A percentile compares a stretch with the other conserved stretches of the same genome.
Evolutionary conservation across 306 rosid species (phyloP).

Genomic region (Malus sylvestris): DNA sequence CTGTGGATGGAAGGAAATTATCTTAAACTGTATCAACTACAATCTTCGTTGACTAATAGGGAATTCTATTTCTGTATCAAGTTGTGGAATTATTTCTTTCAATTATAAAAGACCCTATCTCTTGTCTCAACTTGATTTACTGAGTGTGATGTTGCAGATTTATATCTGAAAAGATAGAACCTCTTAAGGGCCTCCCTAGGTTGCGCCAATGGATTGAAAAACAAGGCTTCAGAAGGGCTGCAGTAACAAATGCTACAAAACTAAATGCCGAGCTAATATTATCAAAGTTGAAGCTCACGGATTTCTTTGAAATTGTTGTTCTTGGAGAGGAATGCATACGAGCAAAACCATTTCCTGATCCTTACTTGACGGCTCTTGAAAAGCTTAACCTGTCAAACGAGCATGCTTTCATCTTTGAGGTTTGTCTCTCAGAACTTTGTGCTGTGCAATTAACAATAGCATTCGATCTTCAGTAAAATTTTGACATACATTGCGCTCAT

Average conservation of each 20-base stretch:
- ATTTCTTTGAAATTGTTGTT: slow-evolving; percentile 30
- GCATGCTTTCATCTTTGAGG: slow-evolving; percentile 35
- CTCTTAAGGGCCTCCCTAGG: slow-evolving; percentile 24
- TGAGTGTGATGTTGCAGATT: slow-evolving; percentile 13
- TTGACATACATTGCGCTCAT: neutral
- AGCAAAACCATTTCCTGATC: slow-evolving; percentile 42
- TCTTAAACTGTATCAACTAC: neutral
- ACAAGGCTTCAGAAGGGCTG: slow-evolving; percentile 30
- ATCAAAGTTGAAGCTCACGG: slow-evolving; percentile 23
- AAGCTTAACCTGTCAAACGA: slow-evolving; percentile 22
- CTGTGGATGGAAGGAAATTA: neutral
- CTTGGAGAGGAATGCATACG: slow-evolving; percentile 36
- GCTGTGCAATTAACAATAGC: neutral
- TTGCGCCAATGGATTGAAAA: slow-evolving; percentile 34
- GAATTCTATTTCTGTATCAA: neutral
- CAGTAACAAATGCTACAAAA: slow-evolving; percentile 37
- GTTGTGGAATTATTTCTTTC: neutral
- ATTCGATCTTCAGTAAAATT: neutral
- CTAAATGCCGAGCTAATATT: slow-evolving; percentile 32
- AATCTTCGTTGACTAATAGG: neutral
- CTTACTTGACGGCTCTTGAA: slow-evolving; percentile 37
- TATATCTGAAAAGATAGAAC: slow-evolving; percentile 28
- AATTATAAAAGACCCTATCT: neutral
- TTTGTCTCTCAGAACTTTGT: neutral
- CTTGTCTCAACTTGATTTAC: neutral